phyloP scores from a whole-genome alignment of 225 moss, liverwort and hornwort species.

The Lunularia cruciata region DNA sequence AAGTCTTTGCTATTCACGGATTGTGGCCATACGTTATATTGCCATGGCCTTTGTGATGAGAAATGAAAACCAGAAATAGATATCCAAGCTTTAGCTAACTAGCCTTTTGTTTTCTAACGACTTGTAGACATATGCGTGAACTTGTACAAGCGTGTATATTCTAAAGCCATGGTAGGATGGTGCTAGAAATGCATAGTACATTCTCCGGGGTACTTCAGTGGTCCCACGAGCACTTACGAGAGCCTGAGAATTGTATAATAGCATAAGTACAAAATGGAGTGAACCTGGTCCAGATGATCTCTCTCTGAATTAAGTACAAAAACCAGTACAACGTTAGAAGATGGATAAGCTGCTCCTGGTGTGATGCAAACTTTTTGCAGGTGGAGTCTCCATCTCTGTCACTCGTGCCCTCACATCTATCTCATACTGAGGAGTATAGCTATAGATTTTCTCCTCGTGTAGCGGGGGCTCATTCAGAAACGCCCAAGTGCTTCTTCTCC shows the following conservation, averaged over 20 bases:
- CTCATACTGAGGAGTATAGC: conserved; percentile 3
- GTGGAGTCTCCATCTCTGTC: not conserved
- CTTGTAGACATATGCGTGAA: too few relatives aligned
- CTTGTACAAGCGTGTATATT: too few relatives aligned
- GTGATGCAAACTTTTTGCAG: not conserved
- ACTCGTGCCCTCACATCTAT: conserved; percentile 5
- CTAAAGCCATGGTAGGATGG: too few relatives aligned
- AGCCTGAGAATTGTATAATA: not conserved
- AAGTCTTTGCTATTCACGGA: too few relatives aligned
- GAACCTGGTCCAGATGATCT: not conserved
- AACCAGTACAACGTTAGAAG: not conserved
- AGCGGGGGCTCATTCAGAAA: conserved; percentile 17
- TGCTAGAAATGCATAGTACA: too few relatives aligned
- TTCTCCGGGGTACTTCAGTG: conserved; percentile 2
- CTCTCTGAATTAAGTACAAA: too few relatives aligned
- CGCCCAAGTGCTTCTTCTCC: conserved; percentile 10
- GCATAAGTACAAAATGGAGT: not conserved
- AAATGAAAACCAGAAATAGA: too few relatives aligned
- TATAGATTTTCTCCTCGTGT: not conserved
- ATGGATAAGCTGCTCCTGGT: conserved; percentile 8
- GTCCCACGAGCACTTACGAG: conserved; percentile 2
- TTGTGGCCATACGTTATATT: too few relatives aligned
- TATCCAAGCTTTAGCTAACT: too few relatives aligned
- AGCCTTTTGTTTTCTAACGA: too few relatives aligned
- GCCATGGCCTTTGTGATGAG: too few relatives aligned